Evolutionary conservation across 2,329 filamentous ascomycete species (phyloP).

Genomic region (Plectosphaerella plurivora): DNA sequence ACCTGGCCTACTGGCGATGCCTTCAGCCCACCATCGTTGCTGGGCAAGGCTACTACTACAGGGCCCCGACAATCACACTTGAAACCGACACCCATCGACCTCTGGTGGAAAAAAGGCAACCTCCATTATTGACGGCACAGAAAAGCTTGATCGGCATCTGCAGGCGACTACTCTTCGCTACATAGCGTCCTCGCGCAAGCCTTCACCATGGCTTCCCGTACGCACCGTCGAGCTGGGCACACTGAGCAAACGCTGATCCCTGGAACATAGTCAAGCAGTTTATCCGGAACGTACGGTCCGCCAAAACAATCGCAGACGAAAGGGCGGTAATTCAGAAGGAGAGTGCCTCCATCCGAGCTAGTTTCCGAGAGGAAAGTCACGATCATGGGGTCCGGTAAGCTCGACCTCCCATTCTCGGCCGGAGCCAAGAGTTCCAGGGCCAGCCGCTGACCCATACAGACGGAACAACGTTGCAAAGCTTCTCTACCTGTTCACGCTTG

Average conservation of each 20-base stretch:
- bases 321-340: conserved; percentile 98
- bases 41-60: neutral
- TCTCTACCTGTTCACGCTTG: conserved; percentile 94
- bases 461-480: conserved; percentile 99
- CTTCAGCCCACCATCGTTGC: conserved; percentile 1
- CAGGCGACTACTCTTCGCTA: no score
- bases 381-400: conserved; percentile 84
- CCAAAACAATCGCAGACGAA: conserved; percentile 98
- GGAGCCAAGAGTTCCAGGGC: neutral
- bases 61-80: no score
- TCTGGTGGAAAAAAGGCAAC: no score
- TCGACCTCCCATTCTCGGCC: conserved; percentile 9
- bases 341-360: conserved; percentile 94
- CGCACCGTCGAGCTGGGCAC: conserved; percentile 2
- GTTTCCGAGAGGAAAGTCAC: conserved; percentile 94
- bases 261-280: conserved; percentile 84
- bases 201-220: conserved; percentile 35
- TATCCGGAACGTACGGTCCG: conserved; percentile 96
- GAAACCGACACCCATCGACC: no score
- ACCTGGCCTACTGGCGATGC: neutral
- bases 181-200: conserved; percentile 7
- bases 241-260: conserved; percentile 5
- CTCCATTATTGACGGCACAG: no score
- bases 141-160: no score
- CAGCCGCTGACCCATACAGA: conserved; percentile 40